These are phyloP conservation scores for Aaosphaeria arxii DNA, from an alignment of 2,329 filamentous ascomycete genomes.

Conservation along the genomic window DNA sequence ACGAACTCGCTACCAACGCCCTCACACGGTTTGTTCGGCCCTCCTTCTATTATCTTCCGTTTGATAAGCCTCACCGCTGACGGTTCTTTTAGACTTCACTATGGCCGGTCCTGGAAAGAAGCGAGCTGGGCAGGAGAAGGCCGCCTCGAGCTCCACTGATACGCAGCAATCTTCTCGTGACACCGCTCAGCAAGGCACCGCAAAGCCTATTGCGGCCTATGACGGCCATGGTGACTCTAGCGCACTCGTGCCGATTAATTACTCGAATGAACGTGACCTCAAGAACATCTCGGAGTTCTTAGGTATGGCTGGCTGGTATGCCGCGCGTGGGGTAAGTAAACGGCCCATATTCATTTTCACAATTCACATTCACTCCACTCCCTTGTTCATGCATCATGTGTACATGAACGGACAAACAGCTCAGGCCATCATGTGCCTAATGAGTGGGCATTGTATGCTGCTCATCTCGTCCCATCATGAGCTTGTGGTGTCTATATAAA, in stretches of 20 bases:
- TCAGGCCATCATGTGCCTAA: not conserved
- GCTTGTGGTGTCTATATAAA: not conserved
- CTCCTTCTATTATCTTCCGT: too few relatives aligned
- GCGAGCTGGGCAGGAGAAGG: slow-evolving; percentile 27
- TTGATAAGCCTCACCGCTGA: slow-evolving; percentile 11
- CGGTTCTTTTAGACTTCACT: slow-evolving; percentile 11
- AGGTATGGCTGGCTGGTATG: slow-evolving; percentile 32
- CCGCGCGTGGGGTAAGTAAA: slow-evolving; percentile 36
- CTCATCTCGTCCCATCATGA: not conserved
- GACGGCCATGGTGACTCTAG: slow-evolving; percentile 33
- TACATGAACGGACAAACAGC: too few relatives aligned
- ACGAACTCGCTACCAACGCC: not conserved
- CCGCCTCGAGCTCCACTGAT: slow-evolving; percentile 21
- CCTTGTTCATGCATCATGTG: not conserved
- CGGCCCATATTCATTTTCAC: slow-evolving; percentile 6
- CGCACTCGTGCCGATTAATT: slow-evolving; percentile 13
- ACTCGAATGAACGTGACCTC: slow-evolving; percentile 23
- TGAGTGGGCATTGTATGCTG: too few relatives aligned
- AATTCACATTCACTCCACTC: not conserved
- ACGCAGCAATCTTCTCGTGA: slow-evolving; percentile 13
- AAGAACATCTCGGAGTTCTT: slow-evolving; percentile 37
- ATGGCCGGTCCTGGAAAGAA: slow-evolving; percentile 40
- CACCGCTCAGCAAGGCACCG: slow-evolving; percentile 21
- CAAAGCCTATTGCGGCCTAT: slow-evolving; percentile 25
- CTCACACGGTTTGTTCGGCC: not conserved